Percentiles rank a stretch among this genome's conserved stretches.
Conservation (phyloP, 495 filamentous ascomycete genomes). For the Neurospora sp. region DNA sequence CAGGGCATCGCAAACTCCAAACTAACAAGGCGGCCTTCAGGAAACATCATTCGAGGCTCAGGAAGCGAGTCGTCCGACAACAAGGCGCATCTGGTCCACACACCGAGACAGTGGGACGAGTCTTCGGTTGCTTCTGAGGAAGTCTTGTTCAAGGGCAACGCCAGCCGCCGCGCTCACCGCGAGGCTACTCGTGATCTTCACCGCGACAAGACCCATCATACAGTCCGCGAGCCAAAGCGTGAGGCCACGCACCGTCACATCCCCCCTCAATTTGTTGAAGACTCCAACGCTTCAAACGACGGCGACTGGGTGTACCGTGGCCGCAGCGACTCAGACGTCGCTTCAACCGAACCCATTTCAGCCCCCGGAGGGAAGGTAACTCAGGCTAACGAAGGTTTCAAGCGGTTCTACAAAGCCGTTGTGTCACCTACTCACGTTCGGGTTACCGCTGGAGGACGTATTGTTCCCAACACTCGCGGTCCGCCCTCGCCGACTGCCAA, state of each 20-base stretch:
- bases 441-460: constrained; percentile 45
- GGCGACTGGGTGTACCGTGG: constrained; percentile 34
- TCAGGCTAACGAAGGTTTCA: constrained; percentile 44
- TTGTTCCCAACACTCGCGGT: constrained; percentile 46
- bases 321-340: constrained; percentile 26
- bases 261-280: background rate
- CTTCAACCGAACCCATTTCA: constrained; percentile 29
- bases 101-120: constrained; percentile 18
- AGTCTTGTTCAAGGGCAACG: constrained; percentile 21
- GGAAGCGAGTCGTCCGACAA: constrained; percentile 11
- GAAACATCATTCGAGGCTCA: constrained; percentile 17
- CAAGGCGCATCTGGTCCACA: constrained; percentile 7
- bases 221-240: background rate
- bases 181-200: background rate
- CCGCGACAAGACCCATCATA: background rate
- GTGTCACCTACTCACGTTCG: constrained; percentile 45
- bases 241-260: background rate
- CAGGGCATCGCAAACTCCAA: background rate
- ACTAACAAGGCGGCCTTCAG: constrained; percentile 10
- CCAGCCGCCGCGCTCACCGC: constrained; percentile 11
- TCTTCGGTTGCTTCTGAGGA: constrained; percentile 20
- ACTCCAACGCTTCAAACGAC: constrained; percentile 5
- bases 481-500: constrained; percentile 34
- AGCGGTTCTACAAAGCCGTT: constrained; percentile 46
- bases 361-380: constrained; percentile 34